phyloP scores from a whole-genome alignment of 441 rosid genomes.

The Syzygium syzygioides region DNA sequence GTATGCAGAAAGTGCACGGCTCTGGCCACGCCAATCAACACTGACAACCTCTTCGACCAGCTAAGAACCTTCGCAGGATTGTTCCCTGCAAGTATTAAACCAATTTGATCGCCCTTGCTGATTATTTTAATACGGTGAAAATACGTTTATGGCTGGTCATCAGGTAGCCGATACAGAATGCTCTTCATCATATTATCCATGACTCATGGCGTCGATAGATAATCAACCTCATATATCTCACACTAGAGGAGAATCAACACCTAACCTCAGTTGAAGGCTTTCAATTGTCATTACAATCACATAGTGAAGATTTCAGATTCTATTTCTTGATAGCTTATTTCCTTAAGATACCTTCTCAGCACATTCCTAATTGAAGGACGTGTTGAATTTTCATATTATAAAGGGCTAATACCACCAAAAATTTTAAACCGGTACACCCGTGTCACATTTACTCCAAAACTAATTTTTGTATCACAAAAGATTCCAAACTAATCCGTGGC shows the following conservation, averaged over 20 bases:
- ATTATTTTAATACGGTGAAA: background rate
- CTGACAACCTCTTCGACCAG: constrained; percentile 73
- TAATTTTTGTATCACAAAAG: background rate
- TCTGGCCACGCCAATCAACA: constrained; percentile 53
- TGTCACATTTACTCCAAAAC: background rate
- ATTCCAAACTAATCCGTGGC: background rate
- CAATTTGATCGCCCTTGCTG: background rate
- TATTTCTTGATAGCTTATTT: background rate
- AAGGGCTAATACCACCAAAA: background rate
- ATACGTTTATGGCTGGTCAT: background rate
- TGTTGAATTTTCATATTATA: background rate
- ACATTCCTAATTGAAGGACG: background rate
- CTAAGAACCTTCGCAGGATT: constrained; percentile 31
- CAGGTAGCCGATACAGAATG: background rate
- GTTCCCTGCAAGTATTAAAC: constrained; percentile 24
- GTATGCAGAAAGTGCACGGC: constrained; percentile 85
- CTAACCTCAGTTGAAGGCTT: background rate
- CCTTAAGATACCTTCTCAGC: background rate
- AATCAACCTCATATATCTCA: background rate
- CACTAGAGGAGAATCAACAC: background rate
- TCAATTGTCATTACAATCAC: background rate
- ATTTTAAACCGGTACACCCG: background rate
- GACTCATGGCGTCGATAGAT: background rate
- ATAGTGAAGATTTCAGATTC: background rate
- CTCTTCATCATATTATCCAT: background rate